These are phyloP conservation scores for Ambrosiella beaveri DNA, from an alignment of 2,329 filamentous ascomycete species.

Conservation along the genomic window DNA sequence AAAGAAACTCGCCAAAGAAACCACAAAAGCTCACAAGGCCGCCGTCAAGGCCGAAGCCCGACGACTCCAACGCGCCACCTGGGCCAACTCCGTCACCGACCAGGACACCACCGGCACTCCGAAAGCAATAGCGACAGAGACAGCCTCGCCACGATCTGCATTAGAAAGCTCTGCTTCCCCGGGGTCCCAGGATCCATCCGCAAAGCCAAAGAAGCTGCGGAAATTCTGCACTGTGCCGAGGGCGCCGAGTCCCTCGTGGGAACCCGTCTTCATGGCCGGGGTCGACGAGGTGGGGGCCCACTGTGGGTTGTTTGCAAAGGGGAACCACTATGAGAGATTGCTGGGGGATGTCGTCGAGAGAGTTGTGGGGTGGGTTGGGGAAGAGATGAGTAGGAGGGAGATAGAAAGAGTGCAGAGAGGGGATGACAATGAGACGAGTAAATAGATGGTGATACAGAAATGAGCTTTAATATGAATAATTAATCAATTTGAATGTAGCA, in stretches of 20 bases:
- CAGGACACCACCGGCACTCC: neutral
- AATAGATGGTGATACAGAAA: neutral
- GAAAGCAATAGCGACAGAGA: conserved; percentile 9
- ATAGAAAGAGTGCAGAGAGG: neutral
- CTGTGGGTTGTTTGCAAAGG: conserved; percentile 61
- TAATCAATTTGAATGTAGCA: too few relatives aligned
- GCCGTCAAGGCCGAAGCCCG: conserved; percentile 21
- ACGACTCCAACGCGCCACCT: neutral
- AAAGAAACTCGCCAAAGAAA: neutral
- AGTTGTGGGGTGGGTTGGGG: conserved; percentile 53
- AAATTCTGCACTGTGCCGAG: conserved; percentile 66
- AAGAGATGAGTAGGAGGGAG: conserved; percentile 33
- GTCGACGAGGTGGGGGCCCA: conserved; percentile 78
- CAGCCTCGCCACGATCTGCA: neutral
- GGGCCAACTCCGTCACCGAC: neutral
- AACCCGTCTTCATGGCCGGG: conserved; percentile 62
- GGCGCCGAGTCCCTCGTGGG: conserved; percentile 52
- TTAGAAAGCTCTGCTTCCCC: neutral
- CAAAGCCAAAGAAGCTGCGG: conserved; percentile 32
- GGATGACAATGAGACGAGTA: neutral
- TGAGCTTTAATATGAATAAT: neutral
- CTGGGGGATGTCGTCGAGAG: conserved; percentile 55
- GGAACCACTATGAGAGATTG: conserved; percentile 56
- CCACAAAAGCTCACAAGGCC: conserved; percentile 41
- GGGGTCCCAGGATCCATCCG: neutral